These are phyloP conservation scores for Mycotypha africana DNA, from an alignment of 371 early-diverging fungal genomes.

Conservation along the genomic window DNA sequence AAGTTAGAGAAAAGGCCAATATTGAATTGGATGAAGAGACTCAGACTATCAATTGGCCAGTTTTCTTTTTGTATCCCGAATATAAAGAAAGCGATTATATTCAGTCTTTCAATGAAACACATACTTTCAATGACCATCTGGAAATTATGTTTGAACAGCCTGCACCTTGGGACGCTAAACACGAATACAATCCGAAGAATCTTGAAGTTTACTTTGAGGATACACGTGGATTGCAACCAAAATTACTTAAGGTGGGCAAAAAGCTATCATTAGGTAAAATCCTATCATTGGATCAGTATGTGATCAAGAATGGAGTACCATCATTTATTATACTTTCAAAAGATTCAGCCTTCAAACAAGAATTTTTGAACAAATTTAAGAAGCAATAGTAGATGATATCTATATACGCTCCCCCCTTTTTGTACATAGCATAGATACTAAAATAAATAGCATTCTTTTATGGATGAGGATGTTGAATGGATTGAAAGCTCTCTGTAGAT, in stretches of 20 bases:
- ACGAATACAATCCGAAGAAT: constrained; percentile 60
- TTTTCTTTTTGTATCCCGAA: constrained; percentile 93
- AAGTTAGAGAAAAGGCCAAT: constrained; percentile 39
- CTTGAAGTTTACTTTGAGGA: constrained; percentile 81
- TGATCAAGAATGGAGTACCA: constrained; percentile 64
- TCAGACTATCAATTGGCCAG: constrained; percentile 77
- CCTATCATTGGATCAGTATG: constrained; percentile 53
- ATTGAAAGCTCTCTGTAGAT: constrained; percentile 6
- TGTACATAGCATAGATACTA: no score
- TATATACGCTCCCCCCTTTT: no score
- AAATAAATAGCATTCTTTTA: no score
- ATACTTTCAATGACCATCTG: constrained; percentile 81
- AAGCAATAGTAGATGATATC: constrained; percentile 16
- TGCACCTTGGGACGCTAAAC: constrained; percentile 77
- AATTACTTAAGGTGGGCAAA: constrained; percentile 68
- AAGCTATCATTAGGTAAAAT: constrained; percentile 46
- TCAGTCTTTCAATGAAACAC: constrained; percentile 75
- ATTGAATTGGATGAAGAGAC: constrained; percentile 63
- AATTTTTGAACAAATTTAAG: constrained; percentile 58
- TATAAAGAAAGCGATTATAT: constrained; percentile 89
- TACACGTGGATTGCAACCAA: constrained; percentile 44
- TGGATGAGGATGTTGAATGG: constrained; percentile 2
- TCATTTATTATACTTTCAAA: constrained; percentile 67
- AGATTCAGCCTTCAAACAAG: constrained; percentile 50
- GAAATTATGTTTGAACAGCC: constrained; percentile 78